Evolutionary conservation across 2,329 filamentous ascomycete species (phyloP).

Genomic region (Rasamsonia emersonii): DNA sequence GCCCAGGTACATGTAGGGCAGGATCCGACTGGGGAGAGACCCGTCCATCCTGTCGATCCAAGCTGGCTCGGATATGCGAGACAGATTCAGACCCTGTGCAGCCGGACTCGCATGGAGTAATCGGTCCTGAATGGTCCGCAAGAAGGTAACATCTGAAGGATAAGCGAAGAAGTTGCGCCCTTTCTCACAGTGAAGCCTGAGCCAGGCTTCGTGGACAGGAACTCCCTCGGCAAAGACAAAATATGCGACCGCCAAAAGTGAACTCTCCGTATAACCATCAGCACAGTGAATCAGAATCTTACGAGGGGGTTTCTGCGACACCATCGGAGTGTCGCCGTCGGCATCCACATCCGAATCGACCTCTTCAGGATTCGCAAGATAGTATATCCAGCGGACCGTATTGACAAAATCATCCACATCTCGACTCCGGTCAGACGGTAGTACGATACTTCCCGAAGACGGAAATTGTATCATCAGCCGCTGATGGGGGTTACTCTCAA

Average conservation of each 20-base stretch:
- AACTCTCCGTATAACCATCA: conserved; percentile 93
- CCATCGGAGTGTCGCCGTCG: conserved; percentile 52
- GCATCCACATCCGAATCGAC: conserved; percentile 34
- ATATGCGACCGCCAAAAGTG: conserved; percentile 81
- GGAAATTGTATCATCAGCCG: conserved; percentile 64
- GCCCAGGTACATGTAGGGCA: conserved; percentile 93
- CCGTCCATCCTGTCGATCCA: conserved; percentile 85
- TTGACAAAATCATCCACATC: conserved; percentile 80
- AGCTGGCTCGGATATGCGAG: conserved; percentile 46
- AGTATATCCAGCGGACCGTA: conserved; percentile 83
- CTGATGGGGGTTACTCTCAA: conserved; percentile 40
- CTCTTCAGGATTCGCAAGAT: conserved; percentile 59
- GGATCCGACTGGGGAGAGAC: conserved; percentile 76
- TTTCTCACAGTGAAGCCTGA: conserved; percentile 70
- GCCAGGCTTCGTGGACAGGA: conserved; percentile 76
- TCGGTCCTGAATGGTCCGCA: conserved; percentile 67
- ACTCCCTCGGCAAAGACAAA: conserved; percentile 83
- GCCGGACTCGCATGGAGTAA: conserved; percentile 51
- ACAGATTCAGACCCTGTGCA: conserved; percentile 15
- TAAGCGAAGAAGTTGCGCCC: conserved; percentile 95
- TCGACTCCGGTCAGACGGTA: conserved; percentile 70
- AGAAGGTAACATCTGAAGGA: conserved; percentile 73
- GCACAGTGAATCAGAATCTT: conserved; percentile 86
- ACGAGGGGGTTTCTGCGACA: conserved; percentile 37
- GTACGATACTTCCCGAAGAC: conserved; percentile 84